Conservation (phyloP, 2,329 filamentous ascomycete genomes). For the Thielaviopsis musarum region DNA sequence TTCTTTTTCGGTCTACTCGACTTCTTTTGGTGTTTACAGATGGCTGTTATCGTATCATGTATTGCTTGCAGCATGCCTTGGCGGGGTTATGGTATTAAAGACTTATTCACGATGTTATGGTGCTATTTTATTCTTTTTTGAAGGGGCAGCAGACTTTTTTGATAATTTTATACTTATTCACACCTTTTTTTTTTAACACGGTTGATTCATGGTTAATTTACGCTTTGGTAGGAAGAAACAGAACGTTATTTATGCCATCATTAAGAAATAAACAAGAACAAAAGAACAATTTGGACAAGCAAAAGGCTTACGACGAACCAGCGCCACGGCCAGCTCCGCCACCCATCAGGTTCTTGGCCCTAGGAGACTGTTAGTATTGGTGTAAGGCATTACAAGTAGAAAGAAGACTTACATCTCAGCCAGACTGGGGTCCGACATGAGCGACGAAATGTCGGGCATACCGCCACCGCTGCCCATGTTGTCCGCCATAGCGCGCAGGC, state of each 20-base stretch:
- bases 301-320: constrained; percentile 1
- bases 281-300: background rate
- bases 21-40: too few species aligned
- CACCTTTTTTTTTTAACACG: too few species aligned
- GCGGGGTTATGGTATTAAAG: too few species aligned
- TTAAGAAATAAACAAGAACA: background rate
- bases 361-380: constrained; percentile 13
- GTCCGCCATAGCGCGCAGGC: constrained; percentile 72
- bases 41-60: too few species aligned
- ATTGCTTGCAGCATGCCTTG: too few species aligned
- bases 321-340: constrained; percentile 18
- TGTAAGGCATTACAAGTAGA: background rate
- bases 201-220: too few species aligned
- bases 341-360: constrained; percentile 32
- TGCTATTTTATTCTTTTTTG: too few species aligned
- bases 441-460: constrained; percentile 67
- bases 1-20: background rate
- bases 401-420: constrained; percentile 69
- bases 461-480: constrained; percentile 57
- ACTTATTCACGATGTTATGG: too few species aligned
- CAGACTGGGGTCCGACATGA: constrained; percentile 88
- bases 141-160: too few species aligned
- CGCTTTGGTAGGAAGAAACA: too few species aligned
- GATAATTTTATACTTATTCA: too few species aligned
- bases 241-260: too few species aligned